Base-by-base conservation (phyloP, 192 early-diverging fungal genomes). In the Coemansia umbellata region DNA sequence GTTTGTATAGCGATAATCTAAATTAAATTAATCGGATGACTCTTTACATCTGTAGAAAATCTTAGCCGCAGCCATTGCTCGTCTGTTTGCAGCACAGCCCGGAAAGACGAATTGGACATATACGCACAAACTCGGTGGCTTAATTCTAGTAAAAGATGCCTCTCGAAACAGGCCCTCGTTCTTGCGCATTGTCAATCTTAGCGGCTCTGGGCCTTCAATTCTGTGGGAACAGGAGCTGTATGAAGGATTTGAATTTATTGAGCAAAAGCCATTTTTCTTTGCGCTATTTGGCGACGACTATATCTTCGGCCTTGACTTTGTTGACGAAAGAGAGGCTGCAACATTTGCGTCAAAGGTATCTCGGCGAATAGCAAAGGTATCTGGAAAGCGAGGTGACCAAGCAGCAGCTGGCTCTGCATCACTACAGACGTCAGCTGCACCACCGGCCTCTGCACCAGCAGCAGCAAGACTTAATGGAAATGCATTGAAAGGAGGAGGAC, bases 201-300 rank as follows among this genome's bases (percentile, higher is more conserved):
- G 63, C 63, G 63, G 62, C 5, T 75, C 66, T 19, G 61, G 81
- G 39, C 63, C 64, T 33, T 75, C 80, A n/a, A 74, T 88, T 27
- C 60, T 87, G 24, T 91, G 88, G 88, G 88, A 91, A 58, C 88
- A 91, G 61, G 88, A 91, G 66, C 55, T 91, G 8, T 88, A 86
- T 61, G 69, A 84, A 54, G 80, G 79, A 37, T 88, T 91, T 73
- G 80, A 85, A 33, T 85, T 84, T 58, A 60, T 52, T 7, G 73
- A 82, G 44, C 82, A 85, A 30, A 42, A 66, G 14, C 79, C 82
- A 8, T 88, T 80, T 57, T 91, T 91, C 55, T 84, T 83, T 50
- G 85, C 85, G 15, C 84, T 91, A 64, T 70, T 80, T 22, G 79
- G 82, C 17, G 87, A 88, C 74, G 76, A 83, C 59, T 78, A 82